These are phyloP conservation scores for Penicillium nordicum DNA, from an alignment of 2,329 filamentous ascomycete genomes.

Conservation along the genomic window DNA sequence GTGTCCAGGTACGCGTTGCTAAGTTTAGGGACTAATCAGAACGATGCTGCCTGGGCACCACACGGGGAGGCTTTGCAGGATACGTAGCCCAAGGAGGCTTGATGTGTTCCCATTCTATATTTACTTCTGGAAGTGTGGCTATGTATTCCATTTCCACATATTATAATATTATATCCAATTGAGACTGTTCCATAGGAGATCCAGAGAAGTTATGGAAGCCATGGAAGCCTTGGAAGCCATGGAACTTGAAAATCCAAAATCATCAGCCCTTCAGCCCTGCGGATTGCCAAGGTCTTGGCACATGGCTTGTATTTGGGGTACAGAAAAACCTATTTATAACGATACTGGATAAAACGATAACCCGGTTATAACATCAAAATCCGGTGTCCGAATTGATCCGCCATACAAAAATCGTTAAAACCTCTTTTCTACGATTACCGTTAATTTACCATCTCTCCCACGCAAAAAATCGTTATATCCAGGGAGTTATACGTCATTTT, in stretches of 20 bases:
- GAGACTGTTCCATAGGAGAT: no score
- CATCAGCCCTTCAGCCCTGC: slow-evolving; percentile 17
- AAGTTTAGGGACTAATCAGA: slow-evolving; percentile 16
- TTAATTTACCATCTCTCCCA: no score
- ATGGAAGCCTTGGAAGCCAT: no score
- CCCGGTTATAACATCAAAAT: no score
- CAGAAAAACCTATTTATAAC: no score
- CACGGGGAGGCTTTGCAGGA: background rate
- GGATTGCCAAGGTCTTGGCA: slow-evolving; percentile 21
- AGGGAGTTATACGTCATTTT: no score
- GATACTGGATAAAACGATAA: no score
- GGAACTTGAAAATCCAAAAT: background rate
- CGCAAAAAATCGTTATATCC: no score
- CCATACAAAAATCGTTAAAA: no score
- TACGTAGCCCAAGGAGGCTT: background rate
- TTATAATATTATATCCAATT: background rate
- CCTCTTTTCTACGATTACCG: no score
- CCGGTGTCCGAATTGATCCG: no score
- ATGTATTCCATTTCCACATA: background rate
- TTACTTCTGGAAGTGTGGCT: background rate
- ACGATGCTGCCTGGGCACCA: slow-evolving; percentile 20
- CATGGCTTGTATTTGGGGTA: slow-evolving; percentile 8
- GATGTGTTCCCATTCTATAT: background rate
- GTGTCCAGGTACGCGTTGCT: slow-evolving; percentile 3
- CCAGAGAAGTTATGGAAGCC: no score